phyloP scores from a whole-genome alignment of 148 eudicot genomes.

The Pouteria glomerata region DNA sequence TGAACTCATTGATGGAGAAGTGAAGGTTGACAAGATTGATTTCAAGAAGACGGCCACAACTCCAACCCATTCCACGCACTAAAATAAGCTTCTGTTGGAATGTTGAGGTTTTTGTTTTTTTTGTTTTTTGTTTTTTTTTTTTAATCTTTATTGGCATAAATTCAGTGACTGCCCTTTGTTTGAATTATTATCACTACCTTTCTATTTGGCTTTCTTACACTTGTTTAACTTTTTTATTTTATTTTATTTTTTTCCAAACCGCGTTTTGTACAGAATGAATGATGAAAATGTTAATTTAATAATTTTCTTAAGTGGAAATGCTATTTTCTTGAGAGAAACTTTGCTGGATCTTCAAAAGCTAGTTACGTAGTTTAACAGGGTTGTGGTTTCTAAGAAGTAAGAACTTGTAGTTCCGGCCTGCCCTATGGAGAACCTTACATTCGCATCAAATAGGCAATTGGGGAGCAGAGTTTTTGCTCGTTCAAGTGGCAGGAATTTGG shows the following conservation, averaged over 20 bases:
- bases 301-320: not conserved
- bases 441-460: too few relatives aligned
- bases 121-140: not conserved
- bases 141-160: not conserved
- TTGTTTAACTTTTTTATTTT: too few relatives aligned
- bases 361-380: too few relatives aligned
- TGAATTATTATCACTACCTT: not conserved
- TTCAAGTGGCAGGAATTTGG: too few relatives aligned
- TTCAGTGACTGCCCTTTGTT: not conserved
- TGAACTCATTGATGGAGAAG: slow-evolving; percentile 97
- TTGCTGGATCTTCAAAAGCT: too few relatives aligned
- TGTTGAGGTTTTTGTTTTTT: not conserved
- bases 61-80: slow-evolving; percentile 20
- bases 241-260: too few relatives aligned
- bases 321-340: too few relatives aligned
- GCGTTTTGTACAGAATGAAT: not conserved
- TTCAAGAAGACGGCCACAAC: slow-evolving; percentile 76
- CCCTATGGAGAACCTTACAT: too few relatives aligned
- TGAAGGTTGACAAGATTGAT: slow-evolving; percentile 97
- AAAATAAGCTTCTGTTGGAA: slow-evolving; percentile 7
- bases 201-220: not conserved
- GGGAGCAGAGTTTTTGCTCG: too few relatives aligned
- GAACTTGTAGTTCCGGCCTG: too few relatives aligned
- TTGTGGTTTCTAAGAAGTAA: not conserved
- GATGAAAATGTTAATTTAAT: not conserved